phyloP scores from a whole-genome alignment of 108 stramenopile species.

The Skeletonema grethae region DNA sequence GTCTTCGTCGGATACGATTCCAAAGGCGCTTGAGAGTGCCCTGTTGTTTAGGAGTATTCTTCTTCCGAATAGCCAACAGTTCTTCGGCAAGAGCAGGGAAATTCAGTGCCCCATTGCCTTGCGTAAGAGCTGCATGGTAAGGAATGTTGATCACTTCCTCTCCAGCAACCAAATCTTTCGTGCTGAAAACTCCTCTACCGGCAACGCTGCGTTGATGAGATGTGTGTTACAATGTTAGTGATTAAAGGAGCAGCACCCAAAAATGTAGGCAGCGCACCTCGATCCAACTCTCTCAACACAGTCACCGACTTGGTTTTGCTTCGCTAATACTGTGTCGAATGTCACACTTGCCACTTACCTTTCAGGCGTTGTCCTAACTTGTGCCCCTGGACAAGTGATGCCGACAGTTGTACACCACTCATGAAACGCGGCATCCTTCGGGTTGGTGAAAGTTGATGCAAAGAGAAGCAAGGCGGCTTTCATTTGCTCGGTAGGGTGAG shows the following conservation, averaged over 20 bases:
- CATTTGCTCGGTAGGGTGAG: background rate
- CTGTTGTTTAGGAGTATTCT: constrained; percentile 14
- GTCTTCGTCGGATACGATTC: constrained; percentile 22
- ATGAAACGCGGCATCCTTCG: constrained; percentile 32
- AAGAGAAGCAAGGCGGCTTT: constrained; percentile 9
- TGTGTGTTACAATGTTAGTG: too few species aligned
- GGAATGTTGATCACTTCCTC: constrained; percentile 49
- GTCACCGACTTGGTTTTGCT: too few species aligned
- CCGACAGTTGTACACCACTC: constrained; percentile 47
- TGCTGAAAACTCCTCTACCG: constrained; percentile 57
- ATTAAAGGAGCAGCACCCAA: too few species aligned
- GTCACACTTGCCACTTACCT: too few species aligned
- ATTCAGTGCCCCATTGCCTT: constrained; percentile 28
- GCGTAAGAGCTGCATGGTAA: constrained; percentile 35
- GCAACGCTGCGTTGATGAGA: constrained; percentile 33
- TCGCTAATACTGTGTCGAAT: too few species aligned
- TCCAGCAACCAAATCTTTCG: constrained; percentile 21
- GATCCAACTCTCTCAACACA: too few species aligned
- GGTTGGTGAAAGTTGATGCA: background rate
- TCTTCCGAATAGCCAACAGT: background rate
- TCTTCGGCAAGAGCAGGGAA: constrained; percentile 23
- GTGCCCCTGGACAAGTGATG: constrained; percentile 37
- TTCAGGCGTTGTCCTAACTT: constrained; percentile 44
- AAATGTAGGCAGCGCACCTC: too few species aligned
- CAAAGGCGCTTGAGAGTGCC: constrained; percentile 15